Evolutionary conservation across 768 basidiomycete genomes (phyloP).

Genomic region (Tulasnella sp.): DNA sequence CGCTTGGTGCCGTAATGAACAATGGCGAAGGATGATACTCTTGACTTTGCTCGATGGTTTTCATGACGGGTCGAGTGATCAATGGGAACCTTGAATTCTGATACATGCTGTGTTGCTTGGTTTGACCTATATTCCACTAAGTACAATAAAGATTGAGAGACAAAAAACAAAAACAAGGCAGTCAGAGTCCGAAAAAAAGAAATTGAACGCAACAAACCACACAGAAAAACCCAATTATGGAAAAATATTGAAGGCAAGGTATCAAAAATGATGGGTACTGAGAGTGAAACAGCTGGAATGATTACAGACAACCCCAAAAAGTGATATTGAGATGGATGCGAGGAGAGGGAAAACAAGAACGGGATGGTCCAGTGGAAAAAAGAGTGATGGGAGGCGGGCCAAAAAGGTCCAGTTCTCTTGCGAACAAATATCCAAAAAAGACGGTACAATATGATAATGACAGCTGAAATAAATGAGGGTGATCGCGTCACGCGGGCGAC

Average conservation of each 20-base stretch:
- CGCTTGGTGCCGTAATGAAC: no score
- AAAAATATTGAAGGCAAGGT: slow-evolving; percentile 8
- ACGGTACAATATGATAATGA: no score
- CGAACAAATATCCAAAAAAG: no score
- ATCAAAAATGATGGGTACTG: slow-evolving; percentile 20
- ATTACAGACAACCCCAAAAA: not conserved
- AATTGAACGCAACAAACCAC: slow-evolving; percentile 26
- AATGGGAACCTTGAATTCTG: no score
- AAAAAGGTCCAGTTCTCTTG: not conserved
- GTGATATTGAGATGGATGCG: not conserved
- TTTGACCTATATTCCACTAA: not conserved
- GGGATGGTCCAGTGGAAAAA: not conserved
- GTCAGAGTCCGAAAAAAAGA: slow-evolving; percentile 14
- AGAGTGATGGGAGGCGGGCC: not conserved
- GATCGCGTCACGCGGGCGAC: no score
- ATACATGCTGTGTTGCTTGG: no score
- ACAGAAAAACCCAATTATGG: slow-evolving; percentile 17
- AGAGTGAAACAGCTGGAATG: slow-evolving; percentile 20
- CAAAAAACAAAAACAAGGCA: not conserved
- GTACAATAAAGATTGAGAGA: not conserved
- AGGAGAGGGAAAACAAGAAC: not conserved
- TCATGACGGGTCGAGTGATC: no score
- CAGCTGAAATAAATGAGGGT: no score
- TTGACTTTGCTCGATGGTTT: no score
- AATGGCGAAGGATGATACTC: no score